Evolutionary conservation across 139 green algal species (phyloP).

Genomic region (Auxenochlorella pyrenoidosa): DNA sequence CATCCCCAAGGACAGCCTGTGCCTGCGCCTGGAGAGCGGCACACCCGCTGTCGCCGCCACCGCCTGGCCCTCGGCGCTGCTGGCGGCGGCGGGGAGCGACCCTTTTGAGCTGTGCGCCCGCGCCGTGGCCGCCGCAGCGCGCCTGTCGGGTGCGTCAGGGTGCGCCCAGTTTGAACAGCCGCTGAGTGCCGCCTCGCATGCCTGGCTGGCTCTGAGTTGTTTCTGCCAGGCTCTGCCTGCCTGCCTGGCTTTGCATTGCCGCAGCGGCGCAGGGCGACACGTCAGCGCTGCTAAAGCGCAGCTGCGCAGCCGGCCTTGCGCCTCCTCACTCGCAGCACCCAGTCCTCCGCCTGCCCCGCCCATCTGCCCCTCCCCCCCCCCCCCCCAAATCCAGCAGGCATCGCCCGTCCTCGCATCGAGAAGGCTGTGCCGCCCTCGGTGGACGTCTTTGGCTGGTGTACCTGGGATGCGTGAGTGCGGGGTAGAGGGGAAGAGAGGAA

Average conservation of each 20-base stretch:
- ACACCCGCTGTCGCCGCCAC: slow-evolving; percentile 43
- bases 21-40: slow-evolving; percentile 79
- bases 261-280: too few species aligned
- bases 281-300: too few species aligned
- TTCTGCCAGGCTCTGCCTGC: too few species aligned
- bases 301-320: too few species aligned
- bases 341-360: too few species aligned
- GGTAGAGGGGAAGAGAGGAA: too few species aligned
- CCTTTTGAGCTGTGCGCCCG: slow-evolving; percentile 66
- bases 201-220: too few species aligned
- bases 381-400: not conserved
- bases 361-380: too few species aligned
- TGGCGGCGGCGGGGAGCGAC: slow-evolving; percentile 53
- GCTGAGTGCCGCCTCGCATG: too few species aligned
- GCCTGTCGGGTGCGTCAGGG: slow-evolving; percentile 71
- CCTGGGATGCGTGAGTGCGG: slow-evolving; percentile 86
- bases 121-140: slow-evolving; percentile 68
- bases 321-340: too few species aligned
- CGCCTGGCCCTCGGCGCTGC: slow-evolving; percentile 38
- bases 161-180: not conserved
- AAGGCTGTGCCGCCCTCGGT: slow-evolving; percentile 79
- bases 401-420: slow-evolving; percentile 53
- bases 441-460: slow-evolving; percentile 91
- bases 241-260: too few species aligned
- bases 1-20: slow-evolving; percentile 45